Evolutionary conservation across 179 eudicot species (phyloP).

Genomic region (Gypsophila paniculata): DNA sequence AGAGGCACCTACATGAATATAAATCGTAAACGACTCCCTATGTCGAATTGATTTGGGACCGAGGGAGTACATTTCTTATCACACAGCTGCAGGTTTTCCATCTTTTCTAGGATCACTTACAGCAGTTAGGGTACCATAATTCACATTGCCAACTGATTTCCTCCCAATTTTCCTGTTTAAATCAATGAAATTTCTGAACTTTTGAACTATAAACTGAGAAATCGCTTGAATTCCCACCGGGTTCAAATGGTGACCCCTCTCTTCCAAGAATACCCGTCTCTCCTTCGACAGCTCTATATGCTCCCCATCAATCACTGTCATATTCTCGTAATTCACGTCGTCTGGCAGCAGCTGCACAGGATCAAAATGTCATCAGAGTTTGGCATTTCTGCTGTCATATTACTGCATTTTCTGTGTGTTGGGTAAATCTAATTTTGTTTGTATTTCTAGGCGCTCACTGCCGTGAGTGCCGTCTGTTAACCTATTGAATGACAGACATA

Average conservation of each 20-base stretch:
- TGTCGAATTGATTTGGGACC: too few relatives aligned
- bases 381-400: background rate
- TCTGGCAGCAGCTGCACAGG: slow-evolving; percentile 67
- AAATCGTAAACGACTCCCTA: background rate
- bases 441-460: too few relatives aligned
- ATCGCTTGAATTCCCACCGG: slow-evolving; percentile 44
- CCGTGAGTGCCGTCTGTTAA: too few relatives aligned
- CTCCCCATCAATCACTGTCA: slow-evolving; percentile 70
- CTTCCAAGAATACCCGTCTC: slow-evolving; percentile 44
- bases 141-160: slow-evolving; percentile 15
- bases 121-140: slow-evolving; percentile 65
- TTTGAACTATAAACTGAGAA: slow-evolving; percentile 68
- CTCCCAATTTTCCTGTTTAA: slow-evolving; percentile 41
- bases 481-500: too few relatives aligned
- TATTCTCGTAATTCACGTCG: slow-evolving; percentile 63
- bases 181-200: slow-evolving; percentile 28
- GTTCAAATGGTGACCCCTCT: slow-evolving; percentile 57
- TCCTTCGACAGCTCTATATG: slow-evolving; percentile 60
- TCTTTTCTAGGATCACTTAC: slow-evolving; percentile 92
- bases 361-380: slow-evolving; percentile 1
- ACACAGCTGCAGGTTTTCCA: slow-evolving; percentile 78
- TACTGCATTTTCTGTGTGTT: background rate
- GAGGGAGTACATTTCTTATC: slow-evolving; percentile 3
- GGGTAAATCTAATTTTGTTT: too few relatives aligned
- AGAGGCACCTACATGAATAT: background rate